A percentile compares a stretch with the other conserved stretches of the same genome.
Evolutionary conservation across 352 stramenopile genomes (phyloP).

Genomic region (Pythium biforme): DNA sequence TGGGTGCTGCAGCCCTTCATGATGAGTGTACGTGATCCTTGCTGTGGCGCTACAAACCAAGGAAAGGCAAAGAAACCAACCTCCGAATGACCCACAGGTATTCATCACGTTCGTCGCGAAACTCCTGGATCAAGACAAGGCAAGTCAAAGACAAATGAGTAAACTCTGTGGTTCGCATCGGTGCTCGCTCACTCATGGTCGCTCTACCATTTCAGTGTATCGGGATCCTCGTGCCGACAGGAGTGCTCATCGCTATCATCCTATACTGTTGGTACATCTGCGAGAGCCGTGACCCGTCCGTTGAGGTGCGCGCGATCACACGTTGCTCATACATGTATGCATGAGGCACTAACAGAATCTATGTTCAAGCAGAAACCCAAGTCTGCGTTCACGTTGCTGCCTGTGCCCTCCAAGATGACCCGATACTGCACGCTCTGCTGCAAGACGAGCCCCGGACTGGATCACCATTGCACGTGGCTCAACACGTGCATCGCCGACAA

Average conservation of each 20-base stretch:
- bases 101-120: constrained; percentile 68
- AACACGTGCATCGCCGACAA: constrained; percentile 85
- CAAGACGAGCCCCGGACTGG: constrained; percentile 77
- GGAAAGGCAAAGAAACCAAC: neutral
- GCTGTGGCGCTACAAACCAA: neutral
- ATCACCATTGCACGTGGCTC: constrained; percentile 88
- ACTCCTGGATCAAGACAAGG: constrained; percentile 55
- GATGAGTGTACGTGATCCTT: constrained; percentile 42
- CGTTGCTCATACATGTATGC: neutral
- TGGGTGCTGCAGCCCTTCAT: constrained; percentile 75
- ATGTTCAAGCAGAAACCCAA: constrained; percentile 31
- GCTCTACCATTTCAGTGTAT: constrained; percentile 40
- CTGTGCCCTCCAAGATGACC: constrained; percentile 54
- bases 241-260: constrained; percentile 50
- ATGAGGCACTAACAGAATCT: neutral
- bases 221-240: constrained; percentile 64
- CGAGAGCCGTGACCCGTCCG: constrained; percentile 57
- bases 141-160: constrained; percentile 18
- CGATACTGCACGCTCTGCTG: constrained; percentile 83
- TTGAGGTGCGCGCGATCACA: constrained; percentile 31
- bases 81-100: constrained; percentile 2
- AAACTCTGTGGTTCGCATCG: neutral
- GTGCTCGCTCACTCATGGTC: neutral
- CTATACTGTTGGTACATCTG: constrained; percentile 67
- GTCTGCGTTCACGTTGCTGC: constrained; percentile 37